Base-by-base conservation (phyloP, 1,284 basidiomycete species). In the Malassezia obtusa region DNA sequence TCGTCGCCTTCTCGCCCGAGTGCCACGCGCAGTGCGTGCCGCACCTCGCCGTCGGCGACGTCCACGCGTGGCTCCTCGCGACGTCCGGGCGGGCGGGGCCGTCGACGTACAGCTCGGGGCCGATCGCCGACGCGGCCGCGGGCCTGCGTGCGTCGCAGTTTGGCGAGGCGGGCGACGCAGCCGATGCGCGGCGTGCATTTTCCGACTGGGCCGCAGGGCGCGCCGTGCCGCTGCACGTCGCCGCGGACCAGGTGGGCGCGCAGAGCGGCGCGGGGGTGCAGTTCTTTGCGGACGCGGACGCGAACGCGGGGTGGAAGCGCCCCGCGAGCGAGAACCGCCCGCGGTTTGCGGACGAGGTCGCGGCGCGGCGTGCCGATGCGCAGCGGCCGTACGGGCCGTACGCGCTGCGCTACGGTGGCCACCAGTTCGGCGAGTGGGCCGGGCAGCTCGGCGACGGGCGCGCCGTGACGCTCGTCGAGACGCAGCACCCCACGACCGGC, bases 391-490 rank as follows among this genome's bases (percentile, higher is more conserved):
- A 66, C 38, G 65, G 58, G 0, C 67, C 67, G 0, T 71, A 67
- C 66, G 56, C 67, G n/a, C 52, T 70, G 22, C 63, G 63, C 39
- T 71, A 65, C 48, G 65, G 66, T 12, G 72, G 75, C 1, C 69
- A 76, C 36, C 91, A 96, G 72, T 96, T 96, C 67, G 92, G 90
- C 1, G 76, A 71, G 4, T 96, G 86, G 85, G 92, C 92, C 1
- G 89, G 90, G n/a, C 92, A 96, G 75, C 80, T 98, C 2, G 92
- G 92, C 9, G 92, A 98, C 68, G 92, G 92, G 1, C 81, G 92
- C 14, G 92, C 92, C 0, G 86, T 90, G 26, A 87, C 87, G 9
- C 80, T 98, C 47, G 45, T 63, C 35, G 83, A 85, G 48, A 88
- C 87, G 0, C 83, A 2, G 81, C 85, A 65, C 82, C 57, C 61